Evolutionary conservation across 2,329 filamentous ascomycete genomes (phyloP).

Genomic region (Aureobasidium sp.): DNA sequence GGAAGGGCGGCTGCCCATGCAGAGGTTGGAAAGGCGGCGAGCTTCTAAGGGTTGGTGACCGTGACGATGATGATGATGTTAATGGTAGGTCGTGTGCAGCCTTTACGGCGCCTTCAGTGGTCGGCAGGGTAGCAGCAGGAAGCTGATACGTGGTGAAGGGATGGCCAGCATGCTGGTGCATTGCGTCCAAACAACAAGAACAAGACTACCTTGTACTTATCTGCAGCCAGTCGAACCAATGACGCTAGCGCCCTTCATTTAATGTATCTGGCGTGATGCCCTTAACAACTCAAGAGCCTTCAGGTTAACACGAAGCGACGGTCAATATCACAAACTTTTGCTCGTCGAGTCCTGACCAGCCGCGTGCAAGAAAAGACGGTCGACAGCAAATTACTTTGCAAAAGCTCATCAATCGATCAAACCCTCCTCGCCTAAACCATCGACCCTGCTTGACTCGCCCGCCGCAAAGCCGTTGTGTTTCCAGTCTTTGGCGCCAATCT

Average conservation of each 20-base stretch:
- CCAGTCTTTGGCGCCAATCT: not conserved
- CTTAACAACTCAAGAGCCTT: not conserved
- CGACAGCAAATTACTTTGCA: not conserved
- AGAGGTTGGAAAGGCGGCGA: not conserved
- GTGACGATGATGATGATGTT: not conserved
- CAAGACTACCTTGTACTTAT: not conserved
- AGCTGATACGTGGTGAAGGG: conserved; percentile 1
- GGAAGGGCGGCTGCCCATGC: not conserved
- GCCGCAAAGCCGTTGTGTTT: conserved; percentile 1
- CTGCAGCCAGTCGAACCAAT: conserved; percentile 1
- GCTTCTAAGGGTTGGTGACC: not conserved
- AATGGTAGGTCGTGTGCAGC: not conserved
- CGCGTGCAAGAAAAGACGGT: not conserved
- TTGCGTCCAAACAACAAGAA: not conserved
- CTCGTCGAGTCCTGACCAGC: not conserved
- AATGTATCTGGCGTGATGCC: conserved; percentile 6
- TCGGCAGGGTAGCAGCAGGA: conserved; percentile 4
- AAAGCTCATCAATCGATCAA: not conserved
- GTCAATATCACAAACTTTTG: not conserved
- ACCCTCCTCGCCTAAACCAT: conserved; percentile 1
- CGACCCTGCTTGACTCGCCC: not conserved
- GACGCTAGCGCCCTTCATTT: conserved; percentile 13
- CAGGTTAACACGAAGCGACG: not conserved
- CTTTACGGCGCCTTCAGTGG: not conserved
- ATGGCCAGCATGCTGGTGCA: conserved; percentile 2